Evolutionary conservation across 495 filamentous ascomycete species (phyloP), one percentile per base, ranked within the genome.

Genomic region (Rhizodiscina lignyota): DNA sequence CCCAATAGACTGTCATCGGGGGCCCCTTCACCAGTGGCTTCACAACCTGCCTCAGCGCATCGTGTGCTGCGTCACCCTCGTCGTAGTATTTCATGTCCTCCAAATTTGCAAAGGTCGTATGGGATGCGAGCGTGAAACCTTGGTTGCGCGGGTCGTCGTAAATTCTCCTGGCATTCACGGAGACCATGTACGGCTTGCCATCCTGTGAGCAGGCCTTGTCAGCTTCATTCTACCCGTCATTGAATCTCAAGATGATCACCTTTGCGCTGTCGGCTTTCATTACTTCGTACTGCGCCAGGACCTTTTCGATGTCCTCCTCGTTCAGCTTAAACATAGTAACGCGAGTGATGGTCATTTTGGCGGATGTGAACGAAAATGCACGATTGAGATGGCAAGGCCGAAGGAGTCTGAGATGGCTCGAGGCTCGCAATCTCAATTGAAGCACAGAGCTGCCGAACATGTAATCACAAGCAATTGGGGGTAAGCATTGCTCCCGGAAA

Each of bases 41-140:
- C 11, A 60, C 54, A 6, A 35, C 29, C 37, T 60, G 61, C 64
- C 77, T 81, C 26, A 81, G 53, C 30, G 49, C 58, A 36, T 55
- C 55, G 40, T 83, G 77, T 12, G 74, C 76, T 38, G 61, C 58
- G 48, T 74, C 79, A 39, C 69, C 62, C 4, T 38, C 48, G 53
- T 83, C 77, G 44, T 79, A 83, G 37, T 69, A 83, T 43, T 70
- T 53, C 70, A 82, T 72, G 52, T 83, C 78, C 6, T 73, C 76
- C 35, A 73, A 32, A 26, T 48, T 70, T 4, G 63, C 62, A 41
- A 83, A 83, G 28, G 62, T 63, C 34, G 62, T 66, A 46, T 68
- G 63, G 10, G 67, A 64, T 5, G 66, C 60, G 26, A 82, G 36
- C 4, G 67, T 81, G 56, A 57, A 79, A n/a, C 75, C 78, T 45